A percentile compares a stretch with the other conserved stretches of the same genome.
These are phyloP conservation scores for Rhodotorula kratochvilovae DNA, from an alignment of 768 basidiomycete genomes.

Conservation along the genomic window DNA sequence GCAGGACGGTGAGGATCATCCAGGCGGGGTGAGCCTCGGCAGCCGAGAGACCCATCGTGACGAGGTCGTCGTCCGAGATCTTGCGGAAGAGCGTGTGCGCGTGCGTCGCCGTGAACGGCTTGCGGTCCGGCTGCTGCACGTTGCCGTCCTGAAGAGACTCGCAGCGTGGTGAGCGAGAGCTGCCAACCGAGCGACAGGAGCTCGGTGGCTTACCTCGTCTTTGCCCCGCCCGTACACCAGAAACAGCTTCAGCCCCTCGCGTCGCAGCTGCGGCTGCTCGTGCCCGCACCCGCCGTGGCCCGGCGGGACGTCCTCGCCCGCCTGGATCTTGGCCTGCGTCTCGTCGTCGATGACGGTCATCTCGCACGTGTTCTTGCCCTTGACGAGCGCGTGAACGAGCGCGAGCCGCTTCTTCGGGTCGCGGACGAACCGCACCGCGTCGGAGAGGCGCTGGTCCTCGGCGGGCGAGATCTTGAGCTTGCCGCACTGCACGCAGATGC, in stretches of 20 bases:
- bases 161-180: background rate
- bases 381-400: slow-evolving; percentile 41
- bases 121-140: slow-evolving; percentile 36
- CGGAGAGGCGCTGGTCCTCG: slow-evolving; percentile 36
- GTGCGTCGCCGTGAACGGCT: slow-evolving; percentile 52
- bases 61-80: slow-evolving; percentile 82
- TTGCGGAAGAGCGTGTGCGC: slow-evolving; percentile 94
- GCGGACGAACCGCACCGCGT: slow-evolving; percentile 40
- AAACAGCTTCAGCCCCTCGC: slow-evolving; percentile 91
- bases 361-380: slow-evolving; percentile 77
- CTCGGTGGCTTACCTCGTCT: slow-evolving; percentile 62
- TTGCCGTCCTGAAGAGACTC: slow-evolving; percentile 23
- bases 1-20: slow-evolving; percentile 98
- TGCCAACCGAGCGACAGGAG: background rate
- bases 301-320: slow-evolving; percentile 60
- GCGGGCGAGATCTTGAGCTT: slow-evolving; percentile 79
- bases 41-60: slow-evolving; percentile 83
- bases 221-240: slow-evolving; percentile 91
- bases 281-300: slow-evolving; percentile 98
- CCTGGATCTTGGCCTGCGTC: slow-evolving; percentile 55
- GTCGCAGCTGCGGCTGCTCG: slow-evolving; percentile 78
- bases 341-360: slow-evolving; percentile 84
- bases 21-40: slow-evolving; percentile 96
- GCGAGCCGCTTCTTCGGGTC: slow-evolving; percentile 44
- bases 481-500: slow-evolving; percentile 97